Evolutionary conservation across 1,284 basidiomycete species (phyloP).

Genomic region (Sanghuangporus sanghuang): DNA sequence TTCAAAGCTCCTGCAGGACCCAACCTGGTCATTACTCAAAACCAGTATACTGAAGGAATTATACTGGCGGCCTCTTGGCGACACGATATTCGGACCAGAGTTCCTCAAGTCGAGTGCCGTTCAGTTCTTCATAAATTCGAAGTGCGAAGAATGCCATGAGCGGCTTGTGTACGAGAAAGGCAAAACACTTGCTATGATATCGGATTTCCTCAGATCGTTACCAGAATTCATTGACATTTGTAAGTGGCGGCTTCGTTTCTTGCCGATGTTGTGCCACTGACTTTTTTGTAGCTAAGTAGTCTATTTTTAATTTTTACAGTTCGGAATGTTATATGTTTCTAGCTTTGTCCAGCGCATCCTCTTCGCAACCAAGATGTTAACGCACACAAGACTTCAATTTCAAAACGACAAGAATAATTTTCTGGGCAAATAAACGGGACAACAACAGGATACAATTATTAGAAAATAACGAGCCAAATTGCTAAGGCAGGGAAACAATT

Average conservation of each 20-base stretch:
- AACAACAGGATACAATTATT: too few species aligned
- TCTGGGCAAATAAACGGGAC: too few species aligned
- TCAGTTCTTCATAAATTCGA: conserved; percentile 17
- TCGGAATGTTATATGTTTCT: too few species aligned
- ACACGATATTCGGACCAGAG: conserved; percentile 17
- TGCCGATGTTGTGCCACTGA: not conserved
- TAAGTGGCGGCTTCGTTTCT: not conserved
- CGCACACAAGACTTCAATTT: too few species aligned
- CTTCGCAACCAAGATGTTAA: too few species aligned
- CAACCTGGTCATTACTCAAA: conserved; percentile 17
- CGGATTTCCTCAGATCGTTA: conserved; percentile 15
- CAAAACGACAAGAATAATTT: too few species aligned
- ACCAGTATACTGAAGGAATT: conserved; percentile 17
- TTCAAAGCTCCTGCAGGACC: conserved; percentile 14
- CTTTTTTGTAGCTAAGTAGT: not conserved
- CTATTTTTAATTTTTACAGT: too few species aligned
- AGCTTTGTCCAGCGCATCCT: too few species aligned
- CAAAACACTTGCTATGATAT: conserved; percentile 18
- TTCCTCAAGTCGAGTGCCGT: conserved; percentile 16
- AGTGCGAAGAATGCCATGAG: conserved; percentile 18
- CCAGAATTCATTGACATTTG: conserved; percentile 16
- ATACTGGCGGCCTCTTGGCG: conserved; percentile 13
- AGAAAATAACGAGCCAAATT: too few species aligned
- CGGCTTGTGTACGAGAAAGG: conserved; percentile 18
- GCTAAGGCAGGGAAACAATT: too few species aligned